Evolutionary conservation across 495 filamentous ascomycete genomes (phyloP).

Genomic region (Tetracladium setigerum): DNA sequence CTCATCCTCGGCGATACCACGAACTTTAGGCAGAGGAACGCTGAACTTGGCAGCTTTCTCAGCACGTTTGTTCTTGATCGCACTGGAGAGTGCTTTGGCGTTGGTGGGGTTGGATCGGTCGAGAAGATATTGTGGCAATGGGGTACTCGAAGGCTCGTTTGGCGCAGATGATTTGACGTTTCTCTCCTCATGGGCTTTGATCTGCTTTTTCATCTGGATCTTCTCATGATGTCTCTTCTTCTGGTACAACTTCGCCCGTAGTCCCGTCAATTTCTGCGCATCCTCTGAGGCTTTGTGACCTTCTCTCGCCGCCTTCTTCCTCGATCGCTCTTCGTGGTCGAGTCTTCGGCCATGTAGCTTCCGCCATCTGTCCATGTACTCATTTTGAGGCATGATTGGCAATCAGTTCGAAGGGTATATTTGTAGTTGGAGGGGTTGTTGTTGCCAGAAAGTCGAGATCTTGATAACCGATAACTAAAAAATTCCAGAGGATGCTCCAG

Average conservation of each 20-base stretch:
- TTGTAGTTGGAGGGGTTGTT: no score
- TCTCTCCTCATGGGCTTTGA: conserved; percentile 87
- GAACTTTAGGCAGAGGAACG: conserved; percentile 89
- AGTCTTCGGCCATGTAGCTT: conserved; percentile 69
- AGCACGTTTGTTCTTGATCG: conserved; percentile 74
- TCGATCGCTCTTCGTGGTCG: conserved; percentile 84
- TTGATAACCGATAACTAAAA: no score
- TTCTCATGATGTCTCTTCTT: conserved; percentile 93
- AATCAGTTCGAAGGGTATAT: neutral
- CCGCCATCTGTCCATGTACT: conserved; percentile 85
- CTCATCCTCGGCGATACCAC: conserved; percentile 92
- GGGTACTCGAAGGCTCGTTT: conserved; percentile 17
- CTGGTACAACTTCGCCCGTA: conserved; percentile 89
- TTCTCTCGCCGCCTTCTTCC: conserved; percentile 85
- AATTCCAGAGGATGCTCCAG: no score
- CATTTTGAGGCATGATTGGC: conserved; percentile 64
- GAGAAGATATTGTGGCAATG: conserved; percentile 32
- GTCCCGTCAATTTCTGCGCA: conserved; percentile 84
- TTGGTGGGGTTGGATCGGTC: conserved; percentile 79
- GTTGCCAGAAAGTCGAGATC: no score
- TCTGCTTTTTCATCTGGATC: conserved; percentile 98
- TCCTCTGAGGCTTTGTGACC: conserved; percentile 76
- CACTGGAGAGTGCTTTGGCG: conserved; percentile 78
- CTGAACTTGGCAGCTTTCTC: conserved; percentile 96
- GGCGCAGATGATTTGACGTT: conserved; percentile 67